Percentiles rank a stretch among this genome's conserved stretches.
Evolutionary conservation across 352 stramenopile genomes (phyloP).

Genomic region (Phytophthora pluvialis): DNA sequence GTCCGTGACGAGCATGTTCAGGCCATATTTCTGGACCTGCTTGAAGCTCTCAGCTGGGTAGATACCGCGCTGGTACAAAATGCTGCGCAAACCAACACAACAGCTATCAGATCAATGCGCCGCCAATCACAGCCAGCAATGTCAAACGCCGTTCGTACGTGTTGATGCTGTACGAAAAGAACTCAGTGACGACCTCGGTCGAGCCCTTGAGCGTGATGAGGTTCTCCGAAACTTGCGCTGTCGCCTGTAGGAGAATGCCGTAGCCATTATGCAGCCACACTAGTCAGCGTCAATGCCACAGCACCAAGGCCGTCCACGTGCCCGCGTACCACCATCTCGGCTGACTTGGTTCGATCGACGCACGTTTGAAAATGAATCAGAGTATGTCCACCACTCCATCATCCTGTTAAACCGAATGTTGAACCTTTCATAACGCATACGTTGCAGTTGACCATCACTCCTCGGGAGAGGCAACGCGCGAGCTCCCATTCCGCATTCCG

Average conservation of each 20-base stretch:
- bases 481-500: slow-evolving; percentile 15
- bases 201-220: slow-evolving; percentile 99
- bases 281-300: slow-evolving; percentile 1
- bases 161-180: slow-evolving; percentile 99
- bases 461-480: slow-evolving; percentile 1
- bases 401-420: slow-evolving; percentile 31
- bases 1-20: slow-evolving; percentile 98
- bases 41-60: slow-evolving; percentile 99
- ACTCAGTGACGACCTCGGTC: slow-evolving; percentile 98
- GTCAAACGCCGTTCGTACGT: slow-evolving; percentile 52
- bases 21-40: slow-evolving; percentile 97
- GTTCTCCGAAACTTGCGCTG: slow-evolving; percentile 82
- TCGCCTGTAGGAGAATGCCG: slow-evolving; percentile 48
- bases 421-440: slow-evolving; percentile 29
- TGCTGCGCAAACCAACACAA: slow-evolving; percentile 51
- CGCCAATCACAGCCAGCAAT: slow-evolving; percentile 2
- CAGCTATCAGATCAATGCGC: slow-evolving; percentile 10
- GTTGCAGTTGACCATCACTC: slow-evolving; percentile 37
- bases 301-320: background rate
- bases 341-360: slow-evolving; percentile 1
- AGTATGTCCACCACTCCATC: slow-evolving; percentile 29
- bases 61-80: slow-evolving; percentile 96
- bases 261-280: background rate
- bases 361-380: slow-evolving; percentile 37
- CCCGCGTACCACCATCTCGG: slow-evolving; percentile 21